Conservation (phyloP, 495 filamentous ascomycete species). For the Lasiosphaeria ovina region DNA sequence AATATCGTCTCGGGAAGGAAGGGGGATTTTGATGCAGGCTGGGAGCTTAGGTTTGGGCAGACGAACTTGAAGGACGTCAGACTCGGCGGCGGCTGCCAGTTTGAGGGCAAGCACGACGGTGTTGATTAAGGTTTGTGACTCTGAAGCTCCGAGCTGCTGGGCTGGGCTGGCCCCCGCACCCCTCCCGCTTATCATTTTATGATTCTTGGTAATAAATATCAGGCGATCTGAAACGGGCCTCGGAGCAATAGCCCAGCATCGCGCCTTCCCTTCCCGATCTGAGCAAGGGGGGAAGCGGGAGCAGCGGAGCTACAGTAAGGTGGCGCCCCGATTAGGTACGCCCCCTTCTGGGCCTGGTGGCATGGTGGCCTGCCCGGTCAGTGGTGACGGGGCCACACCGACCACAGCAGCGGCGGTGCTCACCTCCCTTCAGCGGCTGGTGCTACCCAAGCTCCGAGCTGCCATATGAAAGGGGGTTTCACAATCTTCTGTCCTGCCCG, state of each 20-base stretch:
- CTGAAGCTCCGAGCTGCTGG: neutral
- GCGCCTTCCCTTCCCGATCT: neutral
- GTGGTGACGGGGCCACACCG: too few relatives aligned
- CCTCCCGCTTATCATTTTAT: neutral
- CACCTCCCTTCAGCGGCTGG: neutral
- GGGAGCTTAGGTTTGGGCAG: neutral
- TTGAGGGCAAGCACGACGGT: neutral
- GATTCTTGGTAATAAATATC: neutral
- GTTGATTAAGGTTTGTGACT: neutral
- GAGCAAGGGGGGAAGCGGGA: neutral
- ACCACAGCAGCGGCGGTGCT: neutral
- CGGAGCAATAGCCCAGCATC: neutral
- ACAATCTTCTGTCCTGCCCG: constrained; percentile 15
- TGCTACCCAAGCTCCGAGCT: neutral
- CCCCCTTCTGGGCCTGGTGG: too few relatives aligned
- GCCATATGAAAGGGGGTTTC: constrained; percentile 19
- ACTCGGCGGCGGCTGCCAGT: too few relatives aligned
- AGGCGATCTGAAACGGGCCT: neutral
- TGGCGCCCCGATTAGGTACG: too few relatives aligned
- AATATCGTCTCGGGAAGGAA: too few relatives aligned
- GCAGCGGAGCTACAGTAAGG: neutral
- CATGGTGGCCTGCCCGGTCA: too few relatives aligned
- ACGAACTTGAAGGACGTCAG: neutral
- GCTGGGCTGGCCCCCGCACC: neutral
- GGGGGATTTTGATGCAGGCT: neutral